phyloP scores from a whole-genome alignment of 1,139 yeast species.

The Suhomyces coccinellae region DNA sequence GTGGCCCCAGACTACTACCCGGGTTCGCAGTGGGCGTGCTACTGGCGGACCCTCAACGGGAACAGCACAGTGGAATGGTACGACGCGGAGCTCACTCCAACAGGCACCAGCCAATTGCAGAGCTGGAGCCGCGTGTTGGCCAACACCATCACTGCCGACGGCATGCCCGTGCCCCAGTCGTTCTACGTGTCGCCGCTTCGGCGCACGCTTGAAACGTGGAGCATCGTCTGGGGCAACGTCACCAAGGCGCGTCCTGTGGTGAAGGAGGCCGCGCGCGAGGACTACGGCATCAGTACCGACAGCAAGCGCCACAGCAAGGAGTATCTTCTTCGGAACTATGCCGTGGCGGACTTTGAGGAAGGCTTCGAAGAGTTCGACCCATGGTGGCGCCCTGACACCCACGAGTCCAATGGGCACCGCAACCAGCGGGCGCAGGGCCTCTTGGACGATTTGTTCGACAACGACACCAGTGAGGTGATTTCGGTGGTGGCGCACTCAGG shows the following conservation, averaged over 20 bases:
- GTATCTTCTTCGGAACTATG: slow-evolving; percentile 26
- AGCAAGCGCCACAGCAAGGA: slow-evolving; percentile 34
- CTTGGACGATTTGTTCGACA: slow-evolving; percentile 32
- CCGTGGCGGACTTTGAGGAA: slow-evolving; percentile 30
- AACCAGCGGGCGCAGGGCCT: slow-evolving; percentile 30
- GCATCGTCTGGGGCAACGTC: slow-evolving; percentile 26
- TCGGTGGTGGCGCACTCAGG: slow-evolving; percentile 41
- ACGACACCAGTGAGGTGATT: slow-evolving; percentile 27
- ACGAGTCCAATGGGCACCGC: slow-evolving; percentile 30
- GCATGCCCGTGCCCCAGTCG: slow-evolving; percentile 30
- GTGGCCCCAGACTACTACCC: slow-evolving; percentile 25
- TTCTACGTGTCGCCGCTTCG: slow-evolving; percentile 38
- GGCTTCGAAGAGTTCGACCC: slow-evolving; percentile 31
- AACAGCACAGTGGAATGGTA: slow-evolving; percentile 34
- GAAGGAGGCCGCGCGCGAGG: slow-evolving; percentile 38
- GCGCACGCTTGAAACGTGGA: slow-evolving; percentile 37
- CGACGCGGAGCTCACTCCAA: slow-evolving; percentile 37
- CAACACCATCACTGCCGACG: slow-evolving; percentile 16
- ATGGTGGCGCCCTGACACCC: slow-evolving; percentile 27
- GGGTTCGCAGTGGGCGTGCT: slow-evolving; percentile 32
- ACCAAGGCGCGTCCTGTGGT: slow-evolving; percentile 23
- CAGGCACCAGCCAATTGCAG: slow-evolving; percentile 26
- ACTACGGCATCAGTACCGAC: slow-evolving; percentile 40
- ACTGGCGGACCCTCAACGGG: slow-evolving; percentile 33
- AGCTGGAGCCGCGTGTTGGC: slow-evolving; percentile 22